Conservation (phyloP, 192 early-diverging fungal species). For the Chytriomyces confervae region DNA sequence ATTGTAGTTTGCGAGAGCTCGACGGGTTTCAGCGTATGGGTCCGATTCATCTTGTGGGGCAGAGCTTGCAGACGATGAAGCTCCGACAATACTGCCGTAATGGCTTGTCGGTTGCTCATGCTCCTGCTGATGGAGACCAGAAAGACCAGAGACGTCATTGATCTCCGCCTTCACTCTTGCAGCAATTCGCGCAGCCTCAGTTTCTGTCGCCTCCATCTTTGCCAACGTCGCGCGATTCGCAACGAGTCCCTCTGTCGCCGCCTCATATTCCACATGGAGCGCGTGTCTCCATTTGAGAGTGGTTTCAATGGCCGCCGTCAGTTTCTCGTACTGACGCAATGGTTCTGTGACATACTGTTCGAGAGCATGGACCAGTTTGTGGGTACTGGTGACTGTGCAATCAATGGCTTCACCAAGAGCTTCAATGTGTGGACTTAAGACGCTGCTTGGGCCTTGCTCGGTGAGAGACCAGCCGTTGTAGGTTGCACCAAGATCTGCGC, state of each 20-base stretch:
- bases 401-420: slow-evolving; percentile 92
- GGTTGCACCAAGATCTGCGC: slow-evolving; percentile 86
- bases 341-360: slow-evolving; percentile 84
- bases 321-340: slow-evolving; percentile 89
- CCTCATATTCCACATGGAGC: slow-evolving; percentile 74
- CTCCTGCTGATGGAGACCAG: neutral
- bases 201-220: slow-evolving; percentile 54
- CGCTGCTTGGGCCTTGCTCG: slow-evolving; percentile 53
- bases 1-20: slow-evolving; percentile 7
- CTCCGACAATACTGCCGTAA: neutral
- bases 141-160: neutral
- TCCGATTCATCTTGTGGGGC: slow-evolving; percentile 39
- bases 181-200: slow-evolving; percentile 74
- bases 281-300: slow-evolving; percentile 84
- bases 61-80: neutral
- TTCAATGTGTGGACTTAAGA: slow-evolving; percentile 86
- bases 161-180: slow-evolving; percentile 79
- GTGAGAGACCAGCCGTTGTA: slow-evolving; percentile 96
- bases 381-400: slow-evolving; percentile 76
- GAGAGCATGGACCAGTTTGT: slow-evolving; percentile 67
- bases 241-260: slow-evolving; percentile 46
- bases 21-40: slow-evolving; percentile 17
- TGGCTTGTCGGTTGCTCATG: slow-evolving; percentile 1
- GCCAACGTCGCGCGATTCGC: slow-evolving; percentile 38
- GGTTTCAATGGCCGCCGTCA: slow-evolving; percentile 83